These are phyloP conservation scores for Fraxinus anomala DNA, from an alignment of 257 asterid species.

Conservation along the genomic window DNA sequence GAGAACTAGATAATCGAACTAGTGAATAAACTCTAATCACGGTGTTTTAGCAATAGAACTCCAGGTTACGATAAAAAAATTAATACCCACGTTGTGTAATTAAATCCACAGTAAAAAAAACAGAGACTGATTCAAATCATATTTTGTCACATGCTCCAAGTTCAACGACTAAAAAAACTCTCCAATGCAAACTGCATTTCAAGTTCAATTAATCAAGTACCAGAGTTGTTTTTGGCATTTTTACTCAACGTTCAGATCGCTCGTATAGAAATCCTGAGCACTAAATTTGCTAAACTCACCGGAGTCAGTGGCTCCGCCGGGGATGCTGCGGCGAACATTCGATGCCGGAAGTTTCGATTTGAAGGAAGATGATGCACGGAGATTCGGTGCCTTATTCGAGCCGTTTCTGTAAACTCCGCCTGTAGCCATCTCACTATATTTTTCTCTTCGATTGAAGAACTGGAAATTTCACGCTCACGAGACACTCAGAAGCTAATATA, in stretches of 20 bases:
- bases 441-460: conserved; percentile 8
- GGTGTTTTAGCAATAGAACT: neutral
- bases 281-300: conserved; percentile 49
- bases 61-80: neutral
- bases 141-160: conserved; percentile 23
- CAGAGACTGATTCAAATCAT: conserved; percentile 22
- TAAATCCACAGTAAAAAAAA: conserved; percentile 11
- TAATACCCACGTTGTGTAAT: neutral
- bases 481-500: conserved; percentile 9
- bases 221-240: conserved; percentile 8
- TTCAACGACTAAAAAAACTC: neutral
- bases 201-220: conserved; percentile 16
- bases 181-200: conserved; percentile 15
- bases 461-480: conserved; percentile 1
- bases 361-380: conserved; percentile 76
- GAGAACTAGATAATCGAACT: neutral
- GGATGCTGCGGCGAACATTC: conserved; percentile 72
- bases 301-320: conserved; percentile 53
- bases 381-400: conserved; percentile 56
- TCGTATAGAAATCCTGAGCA: conserved; percentile 7
- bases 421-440: conserved; percentile 52
- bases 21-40: neutral
- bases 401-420: conserved; percentile 68
- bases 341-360: conserved; percentile 75
- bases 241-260: conserved; percentile 41